Conservation (phyloP, 352 stramenopile species). For the Phytopythium delawarense region DNA sequence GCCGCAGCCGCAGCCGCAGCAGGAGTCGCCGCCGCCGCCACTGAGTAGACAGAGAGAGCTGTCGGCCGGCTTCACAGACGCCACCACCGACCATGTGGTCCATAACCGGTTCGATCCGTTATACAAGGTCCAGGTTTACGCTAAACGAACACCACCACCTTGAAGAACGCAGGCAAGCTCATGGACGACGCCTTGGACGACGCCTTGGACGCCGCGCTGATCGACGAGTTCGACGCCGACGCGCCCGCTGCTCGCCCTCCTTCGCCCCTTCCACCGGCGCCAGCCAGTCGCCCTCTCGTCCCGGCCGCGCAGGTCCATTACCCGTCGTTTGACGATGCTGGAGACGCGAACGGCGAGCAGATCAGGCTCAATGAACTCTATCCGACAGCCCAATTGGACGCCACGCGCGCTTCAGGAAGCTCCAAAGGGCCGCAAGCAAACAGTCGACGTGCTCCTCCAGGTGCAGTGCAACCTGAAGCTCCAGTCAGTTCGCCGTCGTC, state of each 20-base stretch:
- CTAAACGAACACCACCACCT: background rate
- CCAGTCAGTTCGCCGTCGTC: too few relatives aligned
- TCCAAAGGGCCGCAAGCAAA: background rate
- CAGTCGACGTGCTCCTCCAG: background rate
- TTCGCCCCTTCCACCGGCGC: background rate
- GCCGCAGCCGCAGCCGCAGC: conserved; percentile 5
- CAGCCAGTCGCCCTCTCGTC: background rate
- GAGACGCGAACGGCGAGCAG: background rate
- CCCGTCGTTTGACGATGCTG: background rate
- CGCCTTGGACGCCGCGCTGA: background rate
- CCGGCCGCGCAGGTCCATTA: background rate
- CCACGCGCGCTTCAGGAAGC: background rate
- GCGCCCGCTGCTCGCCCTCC: background rate
- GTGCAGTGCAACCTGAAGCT: background rate
- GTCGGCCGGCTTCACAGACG: background rate
- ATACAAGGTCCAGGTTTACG: too few relatives aligned
- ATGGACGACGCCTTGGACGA: background rate
- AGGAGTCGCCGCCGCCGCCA: background rate
- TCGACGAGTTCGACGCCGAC: conserved; percentile 2
- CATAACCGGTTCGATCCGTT: background rate
- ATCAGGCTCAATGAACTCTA: background rate
- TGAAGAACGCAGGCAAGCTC: background rate
- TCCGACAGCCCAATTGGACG: background rate
- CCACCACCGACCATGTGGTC: background rate
- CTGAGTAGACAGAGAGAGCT: background rate